Percentiles rank a stretch among this genome's conserved stretches.
These are phyloP conservation scores for Dendrobium huoshanense DNA, from an alignment of 106 monocot species.

Conservation along the genomic window DNA sequence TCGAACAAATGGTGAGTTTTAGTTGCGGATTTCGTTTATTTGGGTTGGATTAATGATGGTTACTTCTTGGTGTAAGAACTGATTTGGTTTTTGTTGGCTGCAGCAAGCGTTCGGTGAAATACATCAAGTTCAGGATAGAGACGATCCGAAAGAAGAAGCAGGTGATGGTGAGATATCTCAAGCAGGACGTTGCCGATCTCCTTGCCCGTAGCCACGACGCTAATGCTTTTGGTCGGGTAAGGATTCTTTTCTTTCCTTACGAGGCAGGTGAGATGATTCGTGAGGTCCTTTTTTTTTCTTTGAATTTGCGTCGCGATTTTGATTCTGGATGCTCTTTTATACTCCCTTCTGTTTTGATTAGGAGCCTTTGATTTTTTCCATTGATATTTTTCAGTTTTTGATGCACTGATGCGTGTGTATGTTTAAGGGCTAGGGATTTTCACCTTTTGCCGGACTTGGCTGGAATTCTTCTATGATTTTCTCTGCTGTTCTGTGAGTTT, in stretches of 20 bases:
- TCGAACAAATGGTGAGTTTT: constrained; percentile 51
- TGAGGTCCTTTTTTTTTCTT: background rate
- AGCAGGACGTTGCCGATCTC: constrained; percentile 78
- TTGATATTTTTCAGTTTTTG: background rate
- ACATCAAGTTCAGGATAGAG: constrained; percentile 42
- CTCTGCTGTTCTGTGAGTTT: too few species aligned
- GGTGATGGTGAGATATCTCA: constrained; percentile 51
- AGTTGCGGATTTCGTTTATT: background rate
- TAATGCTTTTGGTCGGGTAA: constrained; percentile 68
- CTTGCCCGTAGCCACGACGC: constrained; percentile 36
- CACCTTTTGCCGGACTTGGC: background rate
- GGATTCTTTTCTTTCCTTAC: background rate
- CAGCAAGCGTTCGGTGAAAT: constrained; percentile 74
- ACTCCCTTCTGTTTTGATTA: too few species aligned
- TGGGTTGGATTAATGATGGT: background rate
- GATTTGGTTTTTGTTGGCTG: background rate
- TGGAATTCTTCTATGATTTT: too few species aligned
- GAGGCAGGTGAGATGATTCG: background rate
- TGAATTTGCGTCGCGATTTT: background rate
- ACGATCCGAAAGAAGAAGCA: constrained; percentile 62
- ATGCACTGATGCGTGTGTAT: background rate
- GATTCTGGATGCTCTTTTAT: too few species aligned
- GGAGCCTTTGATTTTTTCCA: background rate
- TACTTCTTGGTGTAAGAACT: background rate
- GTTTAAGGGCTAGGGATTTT: background rate